Evolutionary conservation across 139 green algal genomes (phyloP).

Genomic region (Chlamydomonas schloesseri): DNA sequence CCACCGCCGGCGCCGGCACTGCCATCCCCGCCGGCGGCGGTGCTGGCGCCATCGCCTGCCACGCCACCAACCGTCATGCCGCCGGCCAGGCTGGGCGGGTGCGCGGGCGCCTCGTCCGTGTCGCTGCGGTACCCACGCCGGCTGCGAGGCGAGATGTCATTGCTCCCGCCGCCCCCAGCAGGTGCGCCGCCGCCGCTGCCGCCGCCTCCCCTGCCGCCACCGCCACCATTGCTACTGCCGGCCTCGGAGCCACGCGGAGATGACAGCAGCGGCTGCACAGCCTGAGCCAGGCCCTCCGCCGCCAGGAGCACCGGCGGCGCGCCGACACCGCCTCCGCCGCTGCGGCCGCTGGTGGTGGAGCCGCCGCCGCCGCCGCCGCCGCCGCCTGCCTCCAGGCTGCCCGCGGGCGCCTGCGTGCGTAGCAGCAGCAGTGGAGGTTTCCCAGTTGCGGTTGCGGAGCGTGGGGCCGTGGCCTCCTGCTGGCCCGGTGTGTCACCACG

Average conservation of each 20-base stretch:
- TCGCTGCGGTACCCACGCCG: constrained; percentile 28
- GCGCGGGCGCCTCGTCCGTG: constrained; percentile 4
- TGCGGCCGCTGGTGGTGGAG: background rate
- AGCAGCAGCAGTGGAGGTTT: background rate
- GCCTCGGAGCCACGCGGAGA: background rate
- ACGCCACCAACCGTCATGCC: background rate
- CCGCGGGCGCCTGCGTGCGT: background rate
- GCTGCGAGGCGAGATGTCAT: background rate
- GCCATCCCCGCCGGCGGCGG: background rate
- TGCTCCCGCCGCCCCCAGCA: background rate
- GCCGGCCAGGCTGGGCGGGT: background rate
- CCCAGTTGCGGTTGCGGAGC: background rate
- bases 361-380: background rate
- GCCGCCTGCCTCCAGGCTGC: background rate
- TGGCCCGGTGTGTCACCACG: too few relatives aligned
- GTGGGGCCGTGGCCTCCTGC: background rate
- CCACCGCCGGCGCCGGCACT: background rate
- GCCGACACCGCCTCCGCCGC: background rate
- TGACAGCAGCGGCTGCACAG: constrained; percentile 37
- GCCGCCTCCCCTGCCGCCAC: background rate
- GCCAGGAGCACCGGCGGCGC: constrained; percentile 18
- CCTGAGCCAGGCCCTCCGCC: constrained; percentile 31
- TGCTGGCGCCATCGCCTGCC: background rate
- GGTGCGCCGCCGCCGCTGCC: background rate
- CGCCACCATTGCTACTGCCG: too few relatives aligned